phyloP scores from a whole-genome alignment of 2,329 filamentous ascomycete species.

The Venturia oleaginea region DNA sequence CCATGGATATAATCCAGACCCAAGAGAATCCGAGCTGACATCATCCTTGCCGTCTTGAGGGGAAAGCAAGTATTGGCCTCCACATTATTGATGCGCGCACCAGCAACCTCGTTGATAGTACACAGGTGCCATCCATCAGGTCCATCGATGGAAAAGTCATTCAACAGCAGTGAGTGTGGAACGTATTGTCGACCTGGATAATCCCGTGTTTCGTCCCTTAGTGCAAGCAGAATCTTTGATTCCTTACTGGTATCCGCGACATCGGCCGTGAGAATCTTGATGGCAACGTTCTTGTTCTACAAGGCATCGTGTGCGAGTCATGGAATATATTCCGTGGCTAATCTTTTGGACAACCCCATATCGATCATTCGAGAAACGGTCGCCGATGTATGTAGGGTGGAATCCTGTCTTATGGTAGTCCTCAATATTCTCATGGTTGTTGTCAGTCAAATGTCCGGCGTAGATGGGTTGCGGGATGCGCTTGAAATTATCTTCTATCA shows the following conservation, averaged over 20 bases:
- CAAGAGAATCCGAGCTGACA: background rate
- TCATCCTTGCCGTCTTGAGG: background rate
- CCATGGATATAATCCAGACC: background rate
- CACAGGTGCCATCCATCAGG: slow-evolving; percentile 9
- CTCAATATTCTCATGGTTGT: slow-evolving; percentile 17
- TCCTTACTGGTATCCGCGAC: background rate
- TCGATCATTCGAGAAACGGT: slow-evolving; percentile 9
- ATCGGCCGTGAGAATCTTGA: background rate
- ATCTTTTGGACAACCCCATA: slow-evolving; percentile 15
- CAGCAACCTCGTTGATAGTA: background rate
- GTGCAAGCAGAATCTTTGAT: background rate
- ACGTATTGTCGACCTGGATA: background rate
- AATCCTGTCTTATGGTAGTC: slow-evolving; percentile 19
- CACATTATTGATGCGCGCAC: background rate
- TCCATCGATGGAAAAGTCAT: slow-evolving; percentile 1
- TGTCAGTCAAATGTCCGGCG: too few species aligned
- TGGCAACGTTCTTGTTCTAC: background rate
- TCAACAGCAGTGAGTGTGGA: background rate
- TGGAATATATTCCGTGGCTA: background rate
- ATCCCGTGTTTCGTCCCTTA: background rate
- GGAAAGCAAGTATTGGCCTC: background rate
- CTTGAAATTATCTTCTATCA: too few species aligned
- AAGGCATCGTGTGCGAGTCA: background rate
- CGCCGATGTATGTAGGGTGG: slow-evolving; percentile 19
- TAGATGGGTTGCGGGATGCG: too few species aligned